Conservation (phyloP, 352 stramenopile genomes). For the Globisporangium spiculum region DNA sequence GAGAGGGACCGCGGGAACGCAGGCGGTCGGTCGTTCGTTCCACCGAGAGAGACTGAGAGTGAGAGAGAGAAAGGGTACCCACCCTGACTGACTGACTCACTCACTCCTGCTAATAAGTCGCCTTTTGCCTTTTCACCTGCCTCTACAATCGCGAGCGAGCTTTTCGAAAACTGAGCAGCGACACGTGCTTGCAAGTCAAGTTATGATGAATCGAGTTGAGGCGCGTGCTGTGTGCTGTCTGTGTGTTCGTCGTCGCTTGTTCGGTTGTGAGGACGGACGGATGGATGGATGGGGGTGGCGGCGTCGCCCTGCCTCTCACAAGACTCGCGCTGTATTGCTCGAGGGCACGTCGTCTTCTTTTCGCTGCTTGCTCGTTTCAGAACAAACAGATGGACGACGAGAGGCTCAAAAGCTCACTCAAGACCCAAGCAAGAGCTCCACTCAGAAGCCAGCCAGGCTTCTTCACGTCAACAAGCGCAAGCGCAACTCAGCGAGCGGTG, state of each 20-base stretch:
- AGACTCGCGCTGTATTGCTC: background rate
- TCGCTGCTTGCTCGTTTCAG: constrained; percentile 2
- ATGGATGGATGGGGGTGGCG: background rate
- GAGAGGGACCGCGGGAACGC: background rate
- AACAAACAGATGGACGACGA: constrained; percentile 1
- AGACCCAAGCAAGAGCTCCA: background rate
- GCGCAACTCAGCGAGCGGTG: background rate
- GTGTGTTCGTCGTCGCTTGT: background rate
- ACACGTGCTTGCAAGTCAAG: background rate
- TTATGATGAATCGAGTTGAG: background rate
- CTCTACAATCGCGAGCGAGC: background rate
- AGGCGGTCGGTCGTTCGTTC: background rate
- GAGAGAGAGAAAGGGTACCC: background rate
- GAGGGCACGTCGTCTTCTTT: background rate
- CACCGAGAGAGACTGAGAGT: background rate
- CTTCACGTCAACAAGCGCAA: constrained; percentile 1
- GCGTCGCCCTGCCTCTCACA: background rate
- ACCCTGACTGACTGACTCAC: background rate
- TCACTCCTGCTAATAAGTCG: background rate
- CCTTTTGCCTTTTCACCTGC: background rate
- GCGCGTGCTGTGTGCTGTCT: background rate
- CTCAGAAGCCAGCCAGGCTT: background rate
- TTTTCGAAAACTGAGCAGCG: background rate
- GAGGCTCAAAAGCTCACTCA: background rate
- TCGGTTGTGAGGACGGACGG: background rate